Conservation (phyloP, 768 basidiomycete species). For the Daedaleopsis sinensis region DNA sequence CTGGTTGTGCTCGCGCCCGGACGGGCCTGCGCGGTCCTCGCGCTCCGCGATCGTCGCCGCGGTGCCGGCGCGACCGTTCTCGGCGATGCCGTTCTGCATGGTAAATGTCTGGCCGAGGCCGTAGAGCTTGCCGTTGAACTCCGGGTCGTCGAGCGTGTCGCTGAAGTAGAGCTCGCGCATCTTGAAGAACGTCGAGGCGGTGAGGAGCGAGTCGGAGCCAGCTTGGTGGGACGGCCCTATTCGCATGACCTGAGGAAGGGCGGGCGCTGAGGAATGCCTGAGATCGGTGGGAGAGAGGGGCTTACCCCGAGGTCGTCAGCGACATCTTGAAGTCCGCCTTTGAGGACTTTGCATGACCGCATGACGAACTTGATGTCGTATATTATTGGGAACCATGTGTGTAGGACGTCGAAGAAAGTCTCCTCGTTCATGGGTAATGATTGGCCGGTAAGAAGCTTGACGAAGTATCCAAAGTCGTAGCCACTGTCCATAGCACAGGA, state of each 20-base stretch:
- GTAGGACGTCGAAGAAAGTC: conserved; percentile 84
- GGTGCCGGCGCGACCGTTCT: conserved; percentile 61
- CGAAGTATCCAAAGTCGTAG: conserved; percentile 98
- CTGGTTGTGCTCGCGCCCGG: conserved; percentile 55
- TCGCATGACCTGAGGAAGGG: conserved; percentile 66
- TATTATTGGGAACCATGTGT: conserved; percentile 92
- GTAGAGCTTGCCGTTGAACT: conserved; percentile 83
- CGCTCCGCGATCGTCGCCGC: conserved; percentile 78
- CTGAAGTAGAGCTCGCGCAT: conserved; percentile 92
- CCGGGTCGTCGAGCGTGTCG: conserved; percentile 80
- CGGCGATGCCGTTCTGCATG: conserved; percentile 64
- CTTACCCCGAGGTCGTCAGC: conserved; percentile 93
- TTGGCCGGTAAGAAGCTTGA: conserved; percentile 86
- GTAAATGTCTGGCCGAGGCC: conserved; percentile 83
- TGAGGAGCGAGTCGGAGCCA: conserved; percentile 95
- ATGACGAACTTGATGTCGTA: conserved; percentile 99
- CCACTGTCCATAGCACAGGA: conserved; percentile 56
- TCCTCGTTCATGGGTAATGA: conserved; percentile 90
- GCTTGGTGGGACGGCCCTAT: conserved; percentile 94
- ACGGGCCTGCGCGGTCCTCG: conserved; percentile 55
- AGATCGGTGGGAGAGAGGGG: neutral
- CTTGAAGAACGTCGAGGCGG: conserved; percentile 94
- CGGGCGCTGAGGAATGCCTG: conserved; percentile 3
- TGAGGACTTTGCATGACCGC: conserved; percentile 77
- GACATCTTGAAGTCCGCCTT: conserved; percentile 93